Percentiles rank a stretch among this genome's conserved stretches.
Evolutionary conservation across 345 rosid genomes (phyloP).

Genomic region (Eucalyptus polybractea): DNA sequence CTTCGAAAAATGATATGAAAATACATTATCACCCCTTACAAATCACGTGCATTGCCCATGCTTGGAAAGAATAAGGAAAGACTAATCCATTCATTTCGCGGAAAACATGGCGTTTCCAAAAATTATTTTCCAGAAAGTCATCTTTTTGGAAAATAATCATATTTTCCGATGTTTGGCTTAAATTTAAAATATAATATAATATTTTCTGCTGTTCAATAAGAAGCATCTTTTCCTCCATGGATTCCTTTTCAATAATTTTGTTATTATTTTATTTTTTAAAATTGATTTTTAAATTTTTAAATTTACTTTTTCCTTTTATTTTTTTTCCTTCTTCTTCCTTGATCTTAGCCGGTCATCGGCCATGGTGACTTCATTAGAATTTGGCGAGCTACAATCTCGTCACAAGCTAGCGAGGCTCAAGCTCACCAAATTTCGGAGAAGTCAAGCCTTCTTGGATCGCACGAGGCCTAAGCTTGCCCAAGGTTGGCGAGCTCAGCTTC

Average conservation of each 20-base stretch:
- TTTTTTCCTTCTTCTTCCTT: no score
- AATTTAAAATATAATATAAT: no score
- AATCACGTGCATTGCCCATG: background rate
- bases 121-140: no score
- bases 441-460: accelerated
- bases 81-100: accelerated
- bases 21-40: background rate
- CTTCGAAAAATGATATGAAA: background rate
- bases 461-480: no score
- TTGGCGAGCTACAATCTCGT: accelerated
- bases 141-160: no score
- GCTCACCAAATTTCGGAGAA: no score
- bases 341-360: accelerated
- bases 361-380: accelerated
- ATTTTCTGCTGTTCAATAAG: accelerated
- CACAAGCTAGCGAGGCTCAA: accelerated
- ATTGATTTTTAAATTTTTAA: no score
- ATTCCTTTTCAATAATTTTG: no score
- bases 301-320: no score
- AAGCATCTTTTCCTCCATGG: no score
- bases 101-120: accelerated
- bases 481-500: accelerated
- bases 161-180: accelerated
- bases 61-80: background rate
- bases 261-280: no score